Percentiles rank a stretch among this genome's conserved stretches.
These are phyloP conservation scores for Curvularia eragrostidis DNA, from an alignment of 2,329 filamentous ascomycete genomes.

Conservation along the genomic window DNA sequence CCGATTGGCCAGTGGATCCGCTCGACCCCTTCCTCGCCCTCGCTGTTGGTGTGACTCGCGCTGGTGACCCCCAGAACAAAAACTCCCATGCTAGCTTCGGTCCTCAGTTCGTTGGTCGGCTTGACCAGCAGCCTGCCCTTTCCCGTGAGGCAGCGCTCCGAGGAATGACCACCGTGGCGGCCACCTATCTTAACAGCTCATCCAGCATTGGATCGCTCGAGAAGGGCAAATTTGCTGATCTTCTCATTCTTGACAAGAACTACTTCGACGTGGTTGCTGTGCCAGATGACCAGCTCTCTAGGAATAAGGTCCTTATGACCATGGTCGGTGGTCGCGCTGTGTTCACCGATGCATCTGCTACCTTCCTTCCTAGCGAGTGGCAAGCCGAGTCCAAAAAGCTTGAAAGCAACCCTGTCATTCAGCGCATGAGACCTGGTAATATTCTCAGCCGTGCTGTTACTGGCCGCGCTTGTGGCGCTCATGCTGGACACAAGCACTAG, in stretches of 20 bases:
- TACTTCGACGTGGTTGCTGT: conserved; percentile 7
- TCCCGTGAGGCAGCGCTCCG: conserved; percentile 8
- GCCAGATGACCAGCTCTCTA: conserved; percentile 2
- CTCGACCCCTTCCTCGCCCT: conserved; percentile 10
- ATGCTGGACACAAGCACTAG: conserved; percentile 4
- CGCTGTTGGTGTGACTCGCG: conserved; percentile 4
- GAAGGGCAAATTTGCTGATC: conserved; percentile 7
- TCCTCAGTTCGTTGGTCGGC: conserved; percentile 4
- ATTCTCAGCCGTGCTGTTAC: conserved; percentile 8
- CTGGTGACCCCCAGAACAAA: conserved; percentile 7
- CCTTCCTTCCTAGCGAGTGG: conserved; percentile 9
- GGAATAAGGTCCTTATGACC: conserved; percentile 7
- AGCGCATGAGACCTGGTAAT: conserved; percentile 9
- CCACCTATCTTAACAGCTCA: conserved; percentile 6
- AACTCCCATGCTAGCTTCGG: conserved; percentile 8
- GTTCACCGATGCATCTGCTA: conserved; percentile 5
- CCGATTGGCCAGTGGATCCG: conserved; percentile 10
- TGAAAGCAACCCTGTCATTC: conserved; percentile 2
- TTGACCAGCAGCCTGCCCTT: conserved; percentile 5
- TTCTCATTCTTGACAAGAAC: conserved; percentile 6
- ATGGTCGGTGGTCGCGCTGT: conserved; percentile 12
- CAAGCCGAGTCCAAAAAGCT: conserved; percentile 6
- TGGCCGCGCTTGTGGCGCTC: conserved; percentile 7
- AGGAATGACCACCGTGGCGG: conserved; percentile 6
- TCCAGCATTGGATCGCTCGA: conserved; percentile 9